phyloP scores from a whole-genome alignment of 2,329 filamentous ascomycete species.

The Pseudogymnoascus sp. region DNA sequence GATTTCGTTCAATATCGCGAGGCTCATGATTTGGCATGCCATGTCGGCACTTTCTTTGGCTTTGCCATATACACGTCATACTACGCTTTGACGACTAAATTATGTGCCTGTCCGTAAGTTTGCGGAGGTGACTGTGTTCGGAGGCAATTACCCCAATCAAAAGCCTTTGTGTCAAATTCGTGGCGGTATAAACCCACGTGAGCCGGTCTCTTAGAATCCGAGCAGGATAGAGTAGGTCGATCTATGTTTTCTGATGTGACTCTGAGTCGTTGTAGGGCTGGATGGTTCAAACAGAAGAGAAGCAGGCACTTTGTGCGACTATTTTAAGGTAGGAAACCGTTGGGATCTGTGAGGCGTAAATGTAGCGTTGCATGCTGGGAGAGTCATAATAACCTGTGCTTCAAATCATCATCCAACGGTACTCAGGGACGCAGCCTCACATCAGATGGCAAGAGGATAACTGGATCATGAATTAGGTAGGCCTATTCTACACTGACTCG shows the following conservation, averaged over 20 bases:
- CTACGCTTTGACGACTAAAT: neutral
- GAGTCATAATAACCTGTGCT: neutral
- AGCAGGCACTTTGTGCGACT: neutral
- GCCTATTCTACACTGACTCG: constrained; percentile 5
- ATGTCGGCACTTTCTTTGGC: neutral
- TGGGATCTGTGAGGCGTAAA: constrained; percentile 5
- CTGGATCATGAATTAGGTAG: constrained; percentile 8
- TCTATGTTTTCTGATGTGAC: neutral
- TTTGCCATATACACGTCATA: constrained; percentile 2
- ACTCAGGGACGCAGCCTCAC: neutral
- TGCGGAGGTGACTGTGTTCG: neutral
- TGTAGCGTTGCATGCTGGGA: constrained; percentile 5
- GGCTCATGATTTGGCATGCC: constrained; percentile 3
- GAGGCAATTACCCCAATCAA: neutral
- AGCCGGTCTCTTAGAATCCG: neutral
- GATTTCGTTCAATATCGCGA: neutral
- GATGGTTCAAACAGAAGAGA: neutral
- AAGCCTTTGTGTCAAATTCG: neutral
- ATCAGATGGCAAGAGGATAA: constrained; percentile 2
- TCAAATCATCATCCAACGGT: neutral
- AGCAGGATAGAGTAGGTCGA: neutral
- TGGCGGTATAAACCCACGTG: neutral
- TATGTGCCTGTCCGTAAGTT: constrained; percentile 1
- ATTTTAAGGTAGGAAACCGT: neutral
- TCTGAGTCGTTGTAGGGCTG: neutral